A percentile compares a stretch with the other conserved stretches of the same genome.
Evolutionary conservation across 2,329 filamentous ascomycete species (phyloP).

Genomic region (Aureobasidium sp.): DNA sequence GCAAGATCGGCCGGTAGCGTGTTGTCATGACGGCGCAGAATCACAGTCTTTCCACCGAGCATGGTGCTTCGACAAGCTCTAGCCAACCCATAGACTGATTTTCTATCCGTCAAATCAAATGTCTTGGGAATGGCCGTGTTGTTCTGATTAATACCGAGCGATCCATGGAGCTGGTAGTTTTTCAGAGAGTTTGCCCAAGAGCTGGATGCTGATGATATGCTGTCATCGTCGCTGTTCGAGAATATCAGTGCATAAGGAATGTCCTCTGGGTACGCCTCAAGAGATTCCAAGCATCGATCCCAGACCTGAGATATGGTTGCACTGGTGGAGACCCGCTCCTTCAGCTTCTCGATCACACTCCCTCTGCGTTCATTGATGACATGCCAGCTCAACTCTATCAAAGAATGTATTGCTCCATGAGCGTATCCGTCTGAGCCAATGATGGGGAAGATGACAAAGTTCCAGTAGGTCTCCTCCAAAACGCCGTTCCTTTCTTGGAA

Average conservation of each 20-base stretch:
- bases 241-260: conserved; percentile 17
- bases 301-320: conserved; percentile 14
- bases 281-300: conserved; percentile 8
- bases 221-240: conserved; percentile 19
- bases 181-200: conserved; percentile 12
- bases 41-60: background rate
- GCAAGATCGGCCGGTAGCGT: conserved; percentile 11
- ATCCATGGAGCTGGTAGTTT: conserved; percentile 21
- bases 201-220: conserved; percentile 11
- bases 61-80: conserved; percentile 14
- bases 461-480: conserved; percentile 25
- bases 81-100: conserved; percentile 14
- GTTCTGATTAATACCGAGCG: conserved; percentile 21
- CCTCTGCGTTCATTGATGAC: conserved; percentile 15
- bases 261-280: conserved; percentile 14
- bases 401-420: conserved; percentile 13
- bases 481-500: conserved; percentile 22
- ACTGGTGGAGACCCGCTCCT: background rate
- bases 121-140: conserved; percentile 21
- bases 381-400: conserved; percentile 12
- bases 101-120: conserved; percentile 19
- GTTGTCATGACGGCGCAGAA: conserved; percentile 4
- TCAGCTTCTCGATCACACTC: conserved; percentile 9
- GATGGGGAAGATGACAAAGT: conserved; percentile 23
- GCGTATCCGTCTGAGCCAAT: conserved; percentile 17